Base-by-base conservation (phyloP, 2,329 filamentous ascomycete genomes). In the Calonectria fujianensis region DNA sequence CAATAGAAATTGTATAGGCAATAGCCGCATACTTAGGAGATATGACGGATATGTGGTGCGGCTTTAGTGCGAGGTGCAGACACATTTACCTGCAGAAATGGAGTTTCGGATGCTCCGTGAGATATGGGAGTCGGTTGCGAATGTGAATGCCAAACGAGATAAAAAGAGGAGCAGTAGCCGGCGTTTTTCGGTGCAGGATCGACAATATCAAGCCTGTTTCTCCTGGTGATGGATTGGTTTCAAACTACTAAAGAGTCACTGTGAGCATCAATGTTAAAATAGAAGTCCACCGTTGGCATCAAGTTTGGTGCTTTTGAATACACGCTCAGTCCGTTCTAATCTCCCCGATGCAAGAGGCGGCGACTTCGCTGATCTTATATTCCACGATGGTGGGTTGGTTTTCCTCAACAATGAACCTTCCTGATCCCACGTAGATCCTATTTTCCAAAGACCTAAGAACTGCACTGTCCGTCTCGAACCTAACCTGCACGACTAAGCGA, bases 311-410 rank as follows among this genome's bases (percentile, higher is more conserved):
- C 39, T 72, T 32, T 20, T 54, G 61, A 65, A 20, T 31, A 39
- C 57, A 63, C 18, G 35, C 50, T 79, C 45, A 77, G 14, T 54
- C 57, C 41, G 29, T 41, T 52, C 64, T 65, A 29, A 63, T 31
- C 31, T 71, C 65, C 48, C 74, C 75, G 10, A 74, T 76, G 48
- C 80, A 82, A 20, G 75, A 74, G 9, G 81, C 80, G 16, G 77
- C 80, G 20, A 87, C 84, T 72, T 87, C 82, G 70, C 85, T 87
- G 75, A 87, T 86, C 76, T 86, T 86, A 77, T 87, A 87, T 78
- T 87, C 85, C 27, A 88, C 85, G 35, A 84, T 77, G 24, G 83
- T 76, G 32, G 82, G 78, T 63, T 83, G 79, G 14, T 83, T 82
- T 52, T 81, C 74, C 52, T 84, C 82, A 39, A 87, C 76, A 39